Conservation (phyloP, 202 grass and related monocot species). For the Schoenoplectus triqueter region DNA sequence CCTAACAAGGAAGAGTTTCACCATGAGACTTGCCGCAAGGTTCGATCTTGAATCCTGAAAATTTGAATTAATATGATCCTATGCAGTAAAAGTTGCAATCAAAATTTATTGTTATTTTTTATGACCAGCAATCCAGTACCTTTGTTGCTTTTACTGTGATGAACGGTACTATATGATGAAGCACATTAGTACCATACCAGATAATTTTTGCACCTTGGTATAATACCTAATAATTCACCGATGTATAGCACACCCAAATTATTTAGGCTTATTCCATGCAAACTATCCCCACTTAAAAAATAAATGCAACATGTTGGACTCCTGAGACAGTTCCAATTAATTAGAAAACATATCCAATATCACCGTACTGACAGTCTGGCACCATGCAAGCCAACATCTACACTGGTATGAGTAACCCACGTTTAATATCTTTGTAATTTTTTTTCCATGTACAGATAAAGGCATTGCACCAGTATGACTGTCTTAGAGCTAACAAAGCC, state of each 20-base stretch:
- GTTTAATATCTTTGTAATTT: not conserved
- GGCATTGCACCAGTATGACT: slow-evolving; percentile 84
- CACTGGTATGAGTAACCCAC: not conserved
- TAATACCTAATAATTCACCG: not conserved
- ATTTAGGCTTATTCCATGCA: too few relatives aligned
- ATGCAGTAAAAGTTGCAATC: not conserved
- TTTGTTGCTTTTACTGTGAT: not conserved
- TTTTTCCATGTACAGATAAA: slow-evolving; percentile 52
- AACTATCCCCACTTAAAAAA: not conserved
- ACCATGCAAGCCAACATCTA: not conserved
- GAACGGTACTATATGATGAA: not conserved
- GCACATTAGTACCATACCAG: not conserved
- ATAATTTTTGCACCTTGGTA: not conserved
- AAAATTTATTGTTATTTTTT: not conserved
- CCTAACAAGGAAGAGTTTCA: slow-evolving; percentile 86
- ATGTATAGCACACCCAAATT: too few relatives aligned
- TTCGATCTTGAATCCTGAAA: slow-evolving; percentile 4
- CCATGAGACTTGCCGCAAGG: slow-evolving; percentile 70
- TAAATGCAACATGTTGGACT: not conserved
- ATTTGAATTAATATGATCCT: not conserved
- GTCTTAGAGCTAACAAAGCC: slow-evolving; percentile 79
- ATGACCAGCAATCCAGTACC: not conserved
- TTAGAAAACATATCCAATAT: not conserved
- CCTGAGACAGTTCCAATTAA: not conserved
- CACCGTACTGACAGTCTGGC: not conserved